phyloP scores from a whole-genome alignment of 306 rosid genomes.

The Corylus heterophylla region DNA sequence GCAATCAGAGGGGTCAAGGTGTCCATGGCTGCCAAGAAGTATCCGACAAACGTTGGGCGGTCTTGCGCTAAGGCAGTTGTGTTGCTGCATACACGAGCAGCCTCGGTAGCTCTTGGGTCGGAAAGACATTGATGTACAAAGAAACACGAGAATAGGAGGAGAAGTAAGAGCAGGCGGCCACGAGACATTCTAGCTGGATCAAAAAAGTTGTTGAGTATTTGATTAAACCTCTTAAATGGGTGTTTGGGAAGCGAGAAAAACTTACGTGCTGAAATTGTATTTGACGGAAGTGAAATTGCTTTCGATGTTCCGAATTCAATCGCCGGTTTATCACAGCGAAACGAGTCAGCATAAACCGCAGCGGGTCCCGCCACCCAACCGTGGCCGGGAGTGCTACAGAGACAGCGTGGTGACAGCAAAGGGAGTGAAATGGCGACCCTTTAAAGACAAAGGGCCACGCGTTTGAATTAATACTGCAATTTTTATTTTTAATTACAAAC shows the following conservation, averaged over 20 bases:
- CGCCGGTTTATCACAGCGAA: background rate
- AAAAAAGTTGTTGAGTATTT: background rate
- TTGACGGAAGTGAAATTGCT: background rate
- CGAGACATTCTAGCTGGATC: slow-evolving; percentile 16
- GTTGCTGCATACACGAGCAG: slow-evolving; percentile 55
- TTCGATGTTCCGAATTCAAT: background rate
- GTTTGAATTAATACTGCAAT: too few species aligned
- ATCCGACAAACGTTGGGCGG: slow-evolving; percentile 39
- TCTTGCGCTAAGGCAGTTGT: slow-evolving; percentile 32
- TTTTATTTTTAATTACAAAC: too few species aligned
- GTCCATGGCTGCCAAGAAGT: slow-evolving; percentile 53
- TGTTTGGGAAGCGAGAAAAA: background rate
- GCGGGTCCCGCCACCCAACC: too few species aligned
- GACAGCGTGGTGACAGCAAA: background rate
- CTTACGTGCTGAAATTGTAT: background rate
- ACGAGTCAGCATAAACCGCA: too few species aligned
- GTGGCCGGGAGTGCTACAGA: background rate
- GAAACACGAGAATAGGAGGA: slow-evolving; percentile 22
- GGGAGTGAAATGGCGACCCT: background rate
- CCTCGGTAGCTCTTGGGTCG: slow-evolving; percentile 56
- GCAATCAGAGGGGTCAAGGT: slow-evolving; percentile 40
- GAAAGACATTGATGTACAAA: slow-evolving; percentile 15
- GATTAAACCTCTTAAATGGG: background rate
- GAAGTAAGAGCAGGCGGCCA: background rate
- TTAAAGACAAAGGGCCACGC: background rate